These are phyloP conservation scores for Gastrodia elata DNA, from an alignment of 106 monocot species.

Conservation along the genomic window DNA sequence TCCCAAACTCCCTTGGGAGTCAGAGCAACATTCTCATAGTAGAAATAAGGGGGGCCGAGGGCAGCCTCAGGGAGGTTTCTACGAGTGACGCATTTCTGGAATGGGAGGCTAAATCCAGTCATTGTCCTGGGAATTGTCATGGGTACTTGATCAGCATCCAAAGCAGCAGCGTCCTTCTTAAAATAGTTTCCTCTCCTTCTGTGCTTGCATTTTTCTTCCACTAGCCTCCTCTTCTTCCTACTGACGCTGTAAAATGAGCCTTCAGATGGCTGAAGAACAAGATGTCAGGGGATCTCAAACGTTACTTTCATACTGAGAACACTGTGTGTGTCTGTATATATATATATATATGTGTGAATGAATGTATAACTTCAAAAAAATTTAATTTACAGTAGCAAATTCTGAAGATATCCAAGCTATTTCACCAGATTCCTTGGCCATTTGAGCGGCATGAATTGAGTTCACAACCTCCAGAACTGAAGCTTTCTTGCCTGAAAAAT, in stretches of 20 bases:
- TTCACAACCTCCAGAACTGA: conserved; percentile 40
- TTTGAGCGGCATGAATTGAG: conserved; percentile 46
- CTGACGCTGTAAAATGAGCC: not conserved
- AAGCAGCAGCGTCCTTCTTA: not conserved
- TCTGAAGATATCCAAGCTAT: not conserved
- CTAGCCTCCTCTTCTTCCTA: conserved; percentile 5
- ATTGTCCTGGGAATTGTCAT: conserved; percentile 46
- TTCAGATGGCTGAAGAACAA: not conserved
- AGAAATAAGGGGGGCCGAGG: conserved; percentile 74
- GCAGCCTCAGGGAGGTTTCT: conserved; percentile 49
- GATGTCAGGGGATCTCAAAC: not conserved
- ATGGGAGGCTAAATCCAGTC: conserved; percentile 70
- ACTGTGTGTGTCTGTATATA: too few relatives aligned
- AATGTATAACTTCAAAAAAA: not conserved
- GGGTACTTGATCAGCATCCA: not conserved
- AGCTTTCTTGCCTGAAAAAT: conserved; percentile 9
- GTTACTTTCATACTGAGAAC: not conserved
- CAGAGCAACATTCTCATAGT: conserved; percentile 77
- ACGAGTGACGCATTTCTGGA: not conserved
- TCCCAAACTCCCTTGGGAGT: conserved; percentile 79
- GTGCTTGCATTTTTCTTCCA: not conserved
- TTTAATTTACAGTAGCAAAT: not conserved
- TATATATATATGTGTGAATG: too few relatives aligned
- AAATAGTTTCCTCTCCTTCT: not conserved
- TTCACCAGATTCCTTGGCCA: conserved; percentile 21